A percentile compares a stretch with the other conserved stretches of the same genome.
These are phyloP conservation scores for Aspergillus luchuensis DNA, from an alignment of 2,329 filamentous ascomycete genomes.

Conservation along the genomic window DNA sequence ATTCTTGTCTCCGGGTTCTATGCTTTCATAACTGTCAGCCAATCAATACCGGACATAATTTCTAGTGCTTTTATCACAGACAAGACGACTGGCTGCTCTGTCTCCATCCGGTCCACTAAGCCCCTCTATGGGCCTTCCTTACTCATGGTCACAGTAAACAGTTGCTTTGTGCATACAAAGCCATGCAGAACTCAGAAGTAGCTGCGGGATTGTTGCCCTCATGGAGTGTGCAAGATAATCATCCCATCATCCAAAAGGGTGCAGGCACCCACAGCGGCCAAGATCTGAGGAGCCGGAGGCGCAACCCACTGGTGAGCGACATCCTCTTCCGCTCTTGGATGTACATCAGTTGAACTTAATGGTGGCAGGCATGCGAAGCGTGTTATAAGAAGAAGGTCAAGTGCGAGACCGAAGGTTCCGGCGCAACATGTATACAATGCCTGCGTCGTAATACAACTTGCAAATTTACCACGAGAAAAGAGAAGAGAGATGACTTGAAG, in stretches of 20 bases:
- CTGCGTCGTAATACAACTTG: slow-evolving; percentile 94
- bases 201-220: slow-evolving; percentile 10
- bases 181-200: slow-evolving; percentile 21
- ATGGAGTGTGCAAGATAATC: slow-evolving; percentile 12
- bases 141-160: slow-evolving; percentile 13
- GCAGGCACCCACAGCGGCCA: slow-evolving; percentile 11
- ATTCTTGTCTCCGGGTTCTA: not conserved
- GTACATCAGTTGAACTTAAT: slow-evolving; percentile 17
- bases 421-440: slow-evolving; percentile 74
- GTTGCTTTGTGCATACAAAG: slow-evolving; percentile 6
- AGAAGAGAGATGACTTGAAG: slow-evolving; percentile 88
- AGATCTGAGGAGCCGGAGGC: slow-evolving; percentile 15
- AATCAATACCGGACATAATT: not conserved
- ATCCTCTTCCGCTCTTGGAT: slow-evolving; percentile 2
- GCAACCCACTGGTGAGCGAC: slow-evolving; percentile 28
- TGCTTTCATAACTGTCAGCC: not conserved
- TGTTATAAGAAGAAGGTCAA: slow-evolving; percentile 87
- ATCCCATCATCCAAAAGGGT: slow-evolving; percentile 7
- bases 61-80: not conserved
- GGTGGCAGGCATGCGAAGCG: slow-evolving; percentile 77
- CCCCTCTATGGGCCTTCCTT: slow-evolving; percentile 10
- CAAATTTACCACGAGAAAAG: slow-evolving; percentile 88
- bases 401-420: slow-evolving; percentile 86
- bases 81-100: not conserved
- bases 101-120: slow-evolving; percentile 7